These are phyloP conservation scores for Aureobasidium sp. DNA, from an alignment of 2,329 filamentous ascomycete genomes.

Conservation along the genomic window DNA sequence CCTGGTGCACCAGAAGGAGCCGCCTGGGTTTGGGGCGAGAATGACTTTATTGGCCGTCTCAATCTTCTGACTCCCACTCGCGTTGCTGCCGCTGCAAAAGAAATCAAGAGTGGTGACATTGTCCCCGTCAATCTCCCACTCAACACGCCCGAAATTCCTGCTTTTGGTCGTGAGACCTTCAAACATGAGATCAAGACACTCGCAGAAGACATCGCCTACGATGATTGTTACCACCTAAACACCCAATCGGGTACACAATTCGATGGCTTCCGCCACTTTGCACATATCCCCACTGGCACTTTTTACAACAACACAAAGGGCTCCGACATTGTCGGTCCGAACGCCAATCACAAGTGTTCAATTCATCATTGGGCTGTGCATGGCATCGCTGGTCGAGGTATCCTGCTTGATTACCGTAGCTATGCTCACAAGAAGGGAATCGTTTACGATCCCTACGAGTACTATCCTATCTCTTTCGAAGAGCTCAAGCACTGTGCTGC, in stretches of 20 bases:
- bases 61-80: conserved; percentile 26
- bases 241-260: conserved; percentile 41
- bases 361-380: conserved; percentile 42
- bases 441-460: conserved; percentile 38
- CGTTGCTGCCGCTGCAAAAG: conserved; percentile 46
- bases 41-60: conserved; percentile 40
- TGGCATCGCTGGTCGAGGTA: conserved; percentile 37
- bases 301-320: conserved; percentile 40
- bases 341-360: conserved; percentile 37
- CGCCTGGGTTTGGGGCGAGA: conserved; percentile 55
- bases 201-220: conserved; percentile 32
- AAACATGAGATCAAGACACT: conserved; percentile 48
- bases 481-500: conserved; percentile 52
- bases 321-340: conserved; percentile 34
- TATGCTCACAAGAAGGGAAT: conserved; percentile 38
- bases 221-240: conserved; percentile 43
- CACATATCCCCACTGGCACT: conserved; percentile 31
- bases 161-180: conserved; percentile 45
- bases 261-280: conserved; percentile 44
- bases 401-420: conserved; percentile 39
- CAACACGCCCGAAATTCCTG: conserved; percentile 46
- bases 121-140: conserved; percentile 50
- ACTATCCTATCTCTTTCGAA: conserved; percentile 37
- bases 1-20: conserved; percentile 48
- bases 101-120: conserved; percentile 51